phyloP scores from a whole-genome alignment of 2,329 filamentous ascomycete genomes.

The Blastomyces parvus region DNA sequence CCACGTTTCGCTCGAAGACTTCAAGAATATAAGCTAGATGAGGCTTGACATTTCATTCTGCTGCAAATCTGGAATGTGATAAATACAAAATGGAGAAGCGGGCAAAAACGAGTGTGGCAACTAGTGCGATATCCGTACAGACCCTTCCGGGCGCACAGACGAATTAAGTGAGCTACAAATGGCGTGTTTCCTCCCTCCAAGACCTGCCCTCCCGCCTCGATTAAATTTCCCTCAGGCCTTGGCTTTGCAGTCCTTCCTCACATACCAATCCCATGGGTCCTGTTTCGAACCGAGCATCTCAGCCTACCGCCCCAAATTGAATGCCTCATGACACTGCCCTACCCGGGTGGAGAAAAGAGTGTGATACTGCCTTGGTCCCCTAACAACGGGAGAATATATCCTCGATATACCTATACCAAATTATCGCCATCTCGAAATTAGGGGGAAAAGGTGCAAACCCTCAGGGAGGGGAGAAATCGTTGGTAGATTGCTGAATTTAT shows the following conservation, averaged over 20 bases:
- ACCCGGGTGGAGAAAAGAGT: not conserved
- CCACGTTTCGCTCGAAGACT: not conserved
- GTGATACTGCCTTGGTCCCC: not conserved
- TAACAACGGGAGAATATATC: not conserved
- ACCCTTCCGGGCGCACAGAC: not conserved
- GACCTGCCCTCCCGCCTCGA: conserved; percentile 1
- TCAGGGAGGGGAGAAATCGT: not conserved
- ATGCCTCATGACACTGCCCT: not conserved
- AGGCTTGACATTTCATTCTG: not conserved
- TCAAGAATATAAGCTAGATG: not conserved
- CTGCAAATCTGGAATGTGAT: not conserved
- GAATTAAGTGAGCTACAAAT: not conserved
- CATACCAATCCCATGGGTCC: not conserved
- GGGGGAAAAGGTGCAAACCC: not conserved
- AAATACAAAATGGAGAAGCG: not conserved
- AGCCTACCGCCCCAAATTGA: not conserved
- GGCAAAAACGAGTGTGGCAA: not conserved
- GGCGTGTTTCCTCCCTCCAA: not conserved
- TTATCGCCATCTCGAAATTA: not conserved
- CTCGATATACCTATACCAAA: not conserved
- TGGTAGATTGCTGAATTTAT: not conserved
- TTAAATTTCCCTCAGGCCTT: not conserved
- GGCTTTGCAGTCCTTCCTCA: not conserved
- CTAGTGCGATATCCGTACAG: not conserved
- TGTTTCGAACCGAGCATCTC: not conserved